These are phyloP conservation scores for Penicillium sp. DNA, from an alignment of 2,329 filamentous ascomycete genomes.

Conservation along the genomic window DNA sequence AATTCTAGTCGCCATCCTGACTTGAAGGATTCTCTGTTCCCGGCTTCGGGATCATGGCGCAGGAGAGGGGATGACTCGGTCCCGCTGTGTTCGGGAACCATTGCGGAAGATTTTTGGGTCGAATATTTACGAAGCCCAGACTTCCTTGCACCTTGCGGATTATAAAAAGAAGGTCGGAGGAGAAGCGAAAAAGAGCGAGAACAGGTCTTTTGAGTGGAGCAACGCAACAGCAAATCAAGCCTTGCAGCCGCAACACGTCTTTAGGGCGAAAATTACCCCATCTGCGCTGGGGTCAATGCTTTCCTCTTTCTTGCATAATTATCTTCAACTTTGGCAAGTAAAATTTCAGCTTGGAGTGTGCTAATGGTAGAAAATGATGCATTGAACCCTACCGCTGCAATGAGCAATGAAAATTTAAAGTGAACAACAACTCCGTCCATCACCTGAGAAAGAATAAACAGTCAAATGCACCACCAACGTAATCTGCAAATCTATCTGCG, in stretches of 20 bases:
- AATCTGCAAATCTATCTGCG: too few relatives aligned
- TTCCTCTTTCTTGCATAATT: neutral
- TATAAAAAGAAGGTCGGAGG: neutral
- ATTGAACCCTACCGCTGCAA: too few relatives aligned
- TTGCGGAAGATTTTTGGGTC: neutral
- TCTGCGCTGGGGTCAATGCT: neutral
- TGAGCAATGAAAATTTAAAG: too few relatives aligned
- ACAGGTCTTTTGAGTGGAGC: neutral
- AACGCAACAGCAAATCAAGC: slow-evolving; percentile 1
- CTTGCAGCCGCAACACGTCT: slow-evolving; percentile 1
- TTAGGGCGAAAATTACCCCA: neutral
- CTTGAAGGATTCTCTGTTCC: neutral
- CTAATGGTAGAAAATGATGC: too few relatives aligned
- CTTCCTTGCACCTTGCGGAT: neutral
- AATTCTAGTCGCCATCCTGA: slow-evolving; percentile 54
- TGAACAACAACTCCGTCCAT: too few relatives aligned
- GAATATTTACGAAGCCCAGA: neutral
- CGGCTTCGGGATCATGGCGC: slow-evolving; percentile 4
- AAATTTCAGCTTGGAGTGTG: too few relatives aligned
- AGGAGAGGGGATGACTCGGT: slow-evolving; percentile 9
- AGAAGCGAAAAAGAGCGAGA: neutral
- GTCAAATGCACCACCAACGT: too few relatives aligned
- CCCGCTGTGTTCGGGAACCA: neutral
- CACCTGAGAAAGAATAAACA: too few relatives aligned
- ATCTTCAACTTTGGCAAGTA: too few relatives aligned